Percentiles rank a stretch among this genome's conserved stretches.
Evolutionary conservation across 306 rosid species (phyloP).

Genomic region (Malus asiatica): DNA sequence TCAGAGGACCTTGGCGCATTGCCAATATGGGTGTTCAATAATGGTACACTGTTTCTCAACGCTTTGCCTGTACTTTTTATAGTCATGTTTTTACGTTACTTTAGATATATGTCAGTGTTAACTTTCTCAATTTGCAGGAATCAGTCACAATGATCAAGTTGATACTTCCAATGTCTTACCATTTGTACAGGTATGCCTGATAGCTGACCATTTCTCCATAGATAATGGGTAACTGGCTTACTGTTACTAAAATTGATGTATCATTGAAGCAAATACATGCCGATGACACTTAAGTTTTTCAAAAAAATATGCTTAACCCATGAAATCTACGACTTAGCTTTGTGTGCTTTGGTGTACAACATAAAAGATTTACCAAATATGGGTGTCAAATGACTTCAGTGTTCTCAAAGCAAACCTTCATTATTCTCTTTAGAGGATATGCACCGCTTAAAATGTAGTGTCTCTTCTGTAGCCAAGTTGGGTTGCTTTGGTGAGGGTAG

Average conservation of each 20-base stretch:
- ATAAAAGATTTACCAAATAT: background rate
- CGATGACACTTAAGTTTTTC: background rate
- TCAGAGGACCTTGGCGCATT: constrained; percentile 71
- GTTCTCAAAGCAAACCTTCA: background rate
- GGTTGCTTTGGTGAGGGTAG: background rate
- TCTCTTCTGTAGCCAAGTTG: background rate
- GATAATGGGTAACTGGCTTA: background rate
- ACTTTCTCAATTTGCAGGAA: constrained; percentile 40
- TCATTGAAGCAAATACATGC: background rate
- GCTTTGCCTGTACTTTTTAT: constrained; percentile 3
- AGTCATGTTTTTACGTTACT: background rate
- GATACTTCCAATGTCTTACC: constrained; percentile 44
- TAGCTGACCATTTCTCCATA: background rate
- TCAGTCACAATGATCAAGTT: constrained; percentile 79
- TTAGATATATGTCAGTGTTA: constrained; percentile 14
- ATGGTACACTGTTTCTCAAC: constrained; percentile 42
- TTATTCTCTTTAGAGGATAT: background rate
- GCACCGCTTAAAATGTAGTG: background rate
- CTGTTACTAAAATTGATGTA: background rate
- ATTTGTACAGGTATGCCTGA: constrained; percentile 57
- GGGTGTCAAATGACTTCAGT: background rate
- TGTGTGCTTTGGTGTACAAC: background rate
- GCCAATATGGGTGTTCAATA: constrained; percentile 95
- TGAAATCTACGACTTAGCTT: background rate
- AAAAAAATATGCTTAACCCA: background rate